These are phyloP conservation scores for Fusarium pseudoanthophilum DNA, from an alignment of 2,329 filamentous ascomycete genomes.

Conservation along the genomic window DNA sequence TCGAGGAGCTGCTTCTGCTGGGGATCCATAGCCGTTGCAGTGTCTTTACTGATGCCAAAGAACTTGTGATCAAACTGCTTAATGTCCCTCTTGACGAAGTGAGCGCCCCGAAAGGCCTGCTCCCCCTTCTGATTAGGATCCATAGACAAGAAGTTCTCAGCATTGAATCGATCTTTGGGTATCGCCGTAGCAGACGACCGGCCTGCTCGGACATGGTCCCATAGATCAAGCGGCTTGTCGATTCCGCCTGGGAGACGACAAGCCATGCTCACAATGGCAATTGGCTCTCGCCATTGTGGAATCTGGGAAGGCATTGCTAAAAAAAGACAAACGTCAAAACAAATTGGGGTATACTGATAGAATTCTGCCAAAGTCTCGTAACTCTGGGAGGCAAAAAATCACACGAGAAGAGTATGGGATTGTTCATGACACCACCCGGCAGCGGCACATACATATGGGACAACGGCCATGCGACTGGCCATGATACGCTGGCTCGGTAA, in stretches of 20 bases:
- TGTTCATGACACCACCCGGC: background rate
- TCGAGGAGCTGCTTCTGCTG: slow-evolving; percentile 42
- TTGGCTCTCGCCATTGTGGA: slow-evolving; percentile 40
- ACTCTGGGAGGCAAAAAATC: background rate
- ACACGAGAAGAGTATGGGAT: background rate
- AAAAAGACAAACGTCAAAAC: slow-evolving; percentile 9
- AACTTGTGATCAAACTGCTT: slow-evolving; percentile 44
- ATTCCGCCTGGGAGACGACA: slow-evolving; percentile 42
- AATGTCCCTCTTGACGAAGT: slow-evolving; percentile 40
- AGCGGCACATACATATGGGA: background rate
- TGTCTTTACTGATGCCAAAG: slow-evolving; percentile 42
- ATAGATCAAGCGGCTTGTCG: slow-evolving; percentile 39
- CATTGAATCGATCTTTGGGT: slow-evolving; percentile 40
- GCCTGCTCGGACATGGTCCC: slow-evolving; percentile 40
- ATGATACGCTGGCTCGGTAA: background rate
- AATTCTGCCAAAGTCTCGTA: background rate
- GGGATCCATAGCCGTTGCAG: slow-evolving; percentile 41
- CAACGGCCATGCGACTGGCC: background rate
- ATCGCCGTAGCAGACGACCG: slow-evolving; percentile 37
- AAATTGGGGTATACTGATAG: background rate
- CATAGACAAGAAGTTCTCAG: slow-evolving; percentile 41
- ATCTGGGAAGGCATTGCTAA: slow-evolving; percentile 33
- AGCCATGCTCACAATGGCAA: slow-evolving; percentile 41
- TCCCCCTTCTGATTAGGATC: slow-evolving; percentile 40
- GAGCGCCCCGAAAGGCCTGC: slow-evolving; percentile 39